Percentiles rank a stretch among this genome's conserved stretches.
These are phyloP conservation scores for Pinus albicaulis DNA, from an alignment of 75 land plant species.

Conservation along the genomic window DNA sequence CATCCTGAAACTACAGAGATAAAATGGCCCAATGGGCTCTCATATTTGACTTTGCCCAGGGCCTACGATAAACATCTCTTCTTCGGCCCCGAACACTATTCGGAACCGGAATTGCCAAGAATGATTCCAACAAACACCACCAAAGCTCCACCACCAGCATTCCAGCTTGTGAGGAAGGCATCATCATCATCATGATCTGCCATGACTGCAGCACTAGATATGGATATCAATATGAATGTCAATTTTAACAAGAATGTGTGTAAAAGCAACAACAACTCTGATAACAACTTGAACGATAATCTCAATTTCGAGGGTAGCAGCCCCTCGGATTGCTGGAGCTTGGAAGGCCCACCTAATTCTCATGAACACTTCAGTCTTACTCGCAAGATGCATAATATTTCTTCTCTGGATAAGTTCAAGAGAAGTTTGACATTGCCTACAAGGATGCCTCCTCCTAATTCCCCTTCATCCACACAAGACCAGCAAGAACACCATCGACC, in stretches of 20 bases:
- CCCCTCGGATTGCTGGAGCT: constrained; percentile 48
- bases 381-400: not conserved
- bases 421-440: constrained; percentile 74
- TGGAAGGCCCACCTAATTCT: constrained; percentile 37
- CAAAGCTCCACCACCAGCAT: not conserved
- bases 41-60: constrained; percentile 55
- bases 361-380: not conserved
- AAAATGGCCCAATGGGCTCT: constrained; percentile 76
- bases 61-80: constrained; percentile 55
- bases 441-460: constrained; percentile 46
- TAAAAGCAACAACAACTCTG: constrained; percentile 12
- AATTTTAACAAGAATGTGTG: not conserved
- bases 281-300: constrained; percentile 7
- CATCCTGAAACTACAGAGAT: constrained; percentile 23
- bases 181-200: constrained; percentile 1
- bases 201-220: not conserved
- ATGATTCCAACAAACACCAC: constrained; percentile 15
- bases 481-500: constrained; percentile 26
- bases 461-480: constrained; percentile 37
- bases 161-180: not conserved
- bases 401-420: constrained; percentile 47
- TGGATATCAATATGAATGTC: too few species aligned
- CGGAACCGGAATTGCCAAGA: not conserved
- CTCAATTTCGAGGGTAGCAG: constrained; percentile 4
- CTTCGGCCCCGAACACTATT: constrained; percentile 27